phyloP scores from a whole-genome alignment of 2,329 filamentous ascomycete species.

The Raffaelea ambrosiae region DNA sequence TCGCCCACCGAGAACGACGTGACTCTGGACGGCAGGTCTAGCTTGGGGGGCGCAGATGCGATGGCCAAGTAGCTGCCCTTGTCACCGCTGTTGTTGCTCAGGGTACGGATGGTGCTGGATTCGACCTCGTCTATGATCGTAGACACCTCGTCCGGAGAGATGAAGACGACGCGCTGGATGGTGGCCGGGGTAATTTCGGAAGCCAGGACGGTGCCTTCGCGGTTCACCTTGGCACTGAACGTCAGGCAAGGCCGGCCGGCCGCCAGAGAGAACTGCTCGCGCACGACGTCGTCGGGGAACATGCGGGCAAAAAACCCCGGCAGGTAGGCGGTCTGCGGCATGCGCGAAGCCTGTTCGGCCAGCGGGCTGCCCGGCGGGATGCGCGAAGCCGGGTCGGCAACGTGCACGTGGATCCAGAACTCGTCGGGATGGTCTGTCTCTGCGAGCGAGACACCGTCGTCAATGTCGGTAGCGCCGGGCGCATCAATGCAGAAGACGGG shows the following conservation, averaged over 20 bases:
- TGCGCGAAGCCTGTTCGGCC: conserved; percentile 51
- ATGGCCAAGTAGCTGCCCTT: background rate
- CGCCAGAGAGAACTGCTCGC: conserved; percentile 45
- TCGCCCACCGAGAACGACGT: conserved; percentile 25
- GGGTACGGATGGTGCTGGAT: background rate
- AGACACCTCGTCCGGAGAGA: conserved; percentile 44
- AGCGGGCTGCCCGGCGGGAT: conserved; percentile 51
- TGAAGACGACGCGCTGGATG: conserved; percentile 43
- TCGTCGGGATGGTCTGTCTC: conserved; percentile 37
- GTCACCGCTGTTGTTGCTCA: background rate
- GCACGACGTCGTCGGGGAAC: conserved; percentile 42
- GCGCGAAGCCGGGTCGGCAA: conserved; percentile 69
- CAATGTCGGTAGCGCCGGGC: conserved; percentile 58
- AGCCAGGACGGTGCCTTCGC: conserved; percentile 43
- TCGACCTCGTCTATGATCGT: conserved; percentile 23
- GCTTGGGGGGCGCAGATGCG: background rate
- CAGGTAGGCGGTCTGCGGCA: conserved; percentile 52
- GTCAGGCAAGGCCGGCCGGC: conserved; percentile 45
- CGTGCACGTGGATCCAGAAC: conserved; percentile 70
- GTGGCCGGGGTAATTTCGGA: conserved; percentile 44
- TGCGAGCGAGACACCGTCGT: conserved; percentile 71
- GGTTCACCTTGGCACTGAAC: conserved; percentile 51
- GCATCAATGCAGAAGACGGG: conserved; percentile 68
- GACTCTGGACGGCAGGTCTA: conserved; percentile 4
- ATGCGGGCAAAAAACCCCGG: conserved; percentile 50